Conservation (phyloP, 2,329 filamentous ascomycete species). For the Colletotrichum sp. region DNA sequence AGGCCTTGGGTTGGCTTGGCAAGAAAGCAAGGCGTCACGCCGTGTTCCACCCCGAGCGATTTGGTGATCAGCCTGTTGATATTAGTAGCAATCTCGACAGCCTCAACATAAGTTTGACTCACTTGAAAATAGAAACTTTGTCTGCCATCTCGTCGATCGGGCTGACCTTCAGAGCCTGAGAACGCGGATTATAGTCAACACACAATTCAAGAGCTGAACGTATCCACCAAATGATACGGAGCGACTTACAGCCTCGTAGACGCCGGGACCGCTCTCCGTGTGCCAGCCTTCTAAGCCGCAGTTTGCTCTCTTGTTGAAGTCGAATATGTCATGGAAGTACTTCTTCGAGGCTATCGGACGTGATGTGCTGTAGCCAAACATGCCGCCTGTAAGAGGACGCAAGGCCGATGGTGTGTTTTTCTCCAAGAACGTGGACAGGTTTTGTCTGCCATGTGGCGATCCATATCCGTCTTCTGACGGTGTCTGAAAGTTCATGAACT, state of each 20-base stretch:
- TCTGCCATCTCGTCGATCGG: neutral
- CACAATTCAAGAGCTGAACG: too few relatives aligned
- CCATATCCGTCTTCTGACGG: neutral
- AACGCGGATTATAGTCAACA: too few relatives aligned
- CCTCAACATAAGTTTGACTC: neutral
- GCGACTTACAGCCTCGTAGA: neutral
- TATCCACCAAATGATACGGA: too few relatives aligned
- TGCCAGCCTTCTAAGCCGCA: neutral
- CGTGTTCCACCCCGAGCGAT: neutral
- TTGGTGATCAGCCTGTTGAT: neutral
- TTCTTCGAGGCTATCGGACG: neutral
- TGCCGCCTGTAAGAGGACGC: neutral
- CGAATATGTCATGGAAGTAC: neutral
- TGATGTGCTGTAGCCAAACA: neutral
- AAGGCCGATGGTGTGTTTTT: neutral
- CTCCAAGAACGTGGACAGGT: neutral
- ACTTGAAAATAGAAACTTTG: neutral
- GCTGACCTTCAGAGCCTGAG: neutral
- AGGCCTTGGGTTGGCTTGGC: neutral
- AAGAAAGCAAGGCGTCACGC: neutral
- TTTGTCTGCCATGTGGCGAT: neutral
- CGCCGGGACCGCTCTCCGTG: neutral
- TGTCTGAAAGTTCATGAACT: neutral
- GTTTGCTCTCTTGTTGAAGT: rapidly evolving
- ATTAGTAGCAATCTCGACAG: neutral